Evolutionary conservation across 768 basidiomycete genomes (phyloP), one percentile per base, ranked within the genome.

Genomic region (Leucogyrophana mollusca): DNA sequence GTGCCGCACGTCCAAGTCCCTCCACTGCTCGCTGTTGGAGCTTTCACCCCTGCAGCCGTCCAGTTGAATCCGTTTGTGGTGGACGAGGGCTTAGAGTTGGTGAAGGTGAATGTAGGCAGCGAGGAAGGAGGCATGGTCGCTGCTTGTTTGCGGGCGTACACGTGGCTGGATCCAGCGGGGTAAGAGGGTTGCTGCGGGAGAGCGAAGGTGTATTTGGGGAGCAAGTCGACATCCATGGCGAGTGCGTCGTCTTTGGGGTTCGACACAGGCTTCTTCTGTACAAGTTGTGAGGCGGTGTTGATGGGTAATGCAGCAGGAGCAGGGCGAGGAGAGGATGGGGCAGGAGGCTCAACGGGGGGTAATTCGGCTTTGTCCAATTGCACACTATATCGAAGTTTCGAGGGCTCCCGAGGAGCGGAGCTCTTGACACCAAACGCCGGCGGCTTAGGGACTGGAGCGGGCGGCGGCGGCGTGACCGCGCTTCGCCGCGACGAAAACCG

Each of bases 371-470:
- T 65, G 44, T 84, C 85, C 3, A 79, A 75, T 38, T 81, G 78
- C 62, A 85, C 79, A 54, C 86, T 87, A 55, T 75, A 85, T 21
- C 88, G 79, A 46, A 90, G 71, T 58, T 89, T 90, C 48, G 88
- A 89, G 2, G 88, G 87, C 45, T 87, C 85, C 58, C 82, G 87
- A 1, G 88, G 88, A 8, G 76, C 75, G 21, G 72, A 78, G 3
- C 76, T 65, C 59, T 82, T 85, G 34, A 65, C 33, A n/a, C 57
- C 46, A 22, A 59, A 57, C 39, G 40, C 40, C 18, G 34, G n/a
- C 16, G 53, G 38, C 22, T 33, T 16, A 10, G 45, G 16, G 7
- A 59, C 47, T 32, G 37, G 49, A 13, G 58, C 27, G n/a, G 58
- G 40, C 18, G 34, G 59, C 18, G 40, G 17, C 4, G 45, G 23